Evolutionary conservation across 108 stramenopile genomes (phyloP).

Genomic region (Epipyxis sp.): DNA sequence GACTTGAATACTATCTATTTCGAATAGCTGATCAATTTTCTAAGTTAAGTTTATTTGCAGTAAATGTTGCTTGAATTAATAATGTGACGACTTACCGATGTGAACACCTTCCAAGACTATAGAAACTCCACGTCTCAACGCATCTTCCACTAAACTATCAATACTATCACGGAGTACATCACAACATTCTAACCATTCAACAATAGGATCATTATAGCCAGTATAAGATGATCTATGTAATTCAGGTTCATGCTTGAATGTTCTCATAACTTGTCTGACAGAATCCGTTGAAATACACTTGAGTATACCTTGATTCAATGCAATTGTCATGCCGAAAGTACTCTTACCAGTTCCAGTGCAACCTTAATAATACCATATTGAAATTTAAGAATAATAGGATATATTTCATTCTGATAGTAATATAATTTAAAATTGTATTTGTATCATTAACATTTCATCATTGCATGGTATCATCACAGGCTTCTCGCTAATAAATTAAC

Average conservation of each 20-base stretch:
- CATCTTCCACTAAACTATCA: constrained; percentile 59
- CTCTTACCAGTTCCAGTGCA: constrained; percentile 34
- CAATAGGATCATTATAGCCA: constrained; percentile 55
- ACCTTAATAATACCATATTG: too few species aligned
- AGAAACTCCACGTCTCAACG: constrained; percentile 56
- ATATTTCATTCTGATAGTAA: too few species aligned
- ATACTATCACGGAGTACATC: constrained; percentile 54
- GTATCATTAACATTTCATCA: too few species aligned
- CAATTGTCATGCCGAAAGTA: constrained; percentile 66
- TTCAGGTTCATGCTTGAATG: constrained; percentile 44
- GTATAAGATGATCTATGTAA: constrained; percentile 66
- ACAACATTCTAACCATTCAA: constrained; percentile 63
- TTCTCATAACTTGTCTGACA: constrained; percentile 59
- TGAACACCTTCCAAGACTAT: constrained; percentile 66
- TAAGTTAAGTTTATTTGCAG: too few species aligned
- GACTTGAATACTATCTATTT: too few species aligned
- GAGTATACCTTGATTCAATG: constrained; percentile 63
- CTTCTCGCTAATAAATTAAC: too few species aligned
- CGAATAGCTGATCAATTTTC: too few species aligned
- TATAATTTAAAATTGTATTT: too few species aligned
- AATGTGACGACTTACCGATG: too few species aligned
- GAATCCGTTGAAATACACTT: constrained; percentile 68
- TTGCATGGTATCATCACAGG: too few species aligned
- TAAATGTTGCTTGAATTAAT: too few species aligned
- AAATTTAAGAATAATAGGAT: too few species aligned